phyloP scores from a whole-genome alignment of 148 eudicot genomes.

The Vaccinium darrowii region DNA sequence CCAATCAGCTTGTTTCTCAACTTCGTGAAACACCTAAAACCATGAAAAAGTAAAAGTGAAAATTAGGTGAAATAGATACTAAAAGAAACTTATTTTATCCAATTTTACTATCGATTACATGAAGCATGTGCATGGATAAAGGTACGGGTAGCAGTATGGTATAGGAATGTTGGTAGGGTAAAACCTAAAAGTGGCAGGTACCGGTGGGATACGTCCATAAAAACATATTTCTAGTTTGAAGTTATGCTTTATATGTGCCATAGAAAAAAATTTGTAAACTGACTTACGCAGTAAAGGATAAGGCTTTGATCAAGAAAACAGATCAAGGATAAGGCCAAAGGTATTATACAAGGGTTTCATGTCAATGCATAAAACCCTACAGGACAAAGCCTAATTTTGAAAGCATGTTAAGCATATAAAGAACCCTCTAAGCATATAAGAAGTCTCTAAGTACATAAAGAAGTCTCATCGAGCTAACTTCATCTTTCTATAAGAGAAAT shows the following conservation, averaged over 20 bases:
- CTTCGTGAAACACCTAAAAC: conserved; percentile 54
- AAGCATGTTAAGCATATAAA: not conserved
- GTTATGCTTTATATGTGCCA: not conserved
- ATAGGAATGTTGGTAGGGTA: not conserved
- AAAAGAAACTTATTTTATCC: not conserved
- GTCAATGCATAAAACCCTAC: not conserved
- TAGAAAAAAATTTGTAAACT: not conserved
- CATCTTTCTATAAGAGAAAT: not conserved
- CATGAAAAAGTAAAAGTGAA: not conserved
- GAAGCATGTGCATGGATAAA: not conserved
- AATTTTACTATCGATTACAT: not conserved
- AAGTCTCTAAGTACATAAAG: too few species aligned
- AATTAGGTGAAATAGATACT: not conserved
- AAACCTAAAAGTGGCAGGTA: not conserved
- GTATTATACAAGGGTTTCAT: not conserved
- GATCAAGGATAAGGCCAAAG: not conserved
- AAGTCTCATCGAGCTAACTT: not conserved
- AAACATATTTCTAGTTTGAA: not conserved
- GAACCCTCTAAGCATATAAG: too few species aligned
- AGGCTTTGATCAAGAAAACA: not conserved
- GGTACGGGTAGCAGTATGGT: not conserved
- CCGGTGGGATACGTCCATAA: not conserved
- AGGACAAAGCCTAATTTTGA: not conserved
- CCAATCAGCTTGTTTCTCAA: conserved; percentile 85
- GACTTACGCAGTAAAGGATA: not conserved